These are phyloP conservation scores for Rhazya stricta DNA, from an alignment of 257 asterid genomes.

Conservation along the genomic window DNA sequence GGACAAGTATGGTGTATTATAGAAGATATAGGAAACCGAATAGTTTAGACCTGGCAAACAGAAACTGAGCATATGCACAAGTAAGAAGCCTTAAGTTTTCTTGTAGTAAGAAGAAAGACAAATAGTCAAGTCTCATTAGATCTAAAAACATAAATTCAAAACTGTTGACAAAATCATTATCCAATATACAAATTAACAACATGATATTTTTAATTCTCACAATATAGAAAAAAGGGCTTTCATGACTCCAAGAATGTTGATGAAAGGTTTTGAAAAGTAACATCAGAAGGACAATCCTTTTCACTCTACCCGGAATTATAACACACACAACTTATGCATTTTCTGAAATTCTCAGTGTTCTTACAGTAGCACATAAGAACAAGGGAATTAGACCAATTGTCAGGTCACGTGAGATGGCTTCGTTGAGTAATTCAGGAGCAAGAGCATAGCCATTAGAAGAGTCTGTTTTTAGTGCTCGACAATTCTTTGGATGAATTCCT, in stretches of 20 bases:
- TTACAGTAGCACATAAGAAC: slow-evolving; percentile 96
- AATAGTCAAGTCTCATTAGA: background rate
- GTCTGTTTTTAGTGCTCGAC: slow-evolving; percentile 63
- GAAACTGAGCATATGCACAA: background rate
- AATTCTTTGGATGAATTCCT: slow-evolving; percentile 73
- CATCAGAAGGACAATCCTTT: background rate
- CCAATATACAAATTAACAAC: background rate
- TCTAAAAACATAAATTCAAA: background rate
- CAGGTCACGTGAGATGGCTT: slow-evolving; percentile 62
- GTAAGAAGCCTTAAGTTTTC: background rate
- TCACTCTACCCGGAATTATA: background rate
- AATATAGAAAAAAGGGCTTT: background rate
- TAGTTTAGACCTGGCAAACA: background rate
- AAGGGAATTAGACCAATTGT: slow-evolving; percentile 83
- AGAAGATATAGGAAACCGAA: background rate
- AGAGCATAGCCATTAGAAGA: slow-evolving; percentile 65
- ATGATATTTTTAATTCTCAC: background rate
- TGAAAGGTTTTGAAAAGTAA: background rate
- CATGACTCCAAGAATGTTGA: background rate
- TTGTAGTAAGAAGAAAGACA: too few species aligned
- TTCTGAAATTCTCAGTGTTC: slow-evolving; percentile 25
- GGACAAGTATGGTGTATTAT: background rate
- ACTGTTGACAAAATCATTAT: background rate
- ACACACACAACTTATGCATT: background rate
- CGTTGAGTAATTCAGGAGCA: slow-evolving; percentile 54